phyloP scores from a whole-genome alignment of 2,329 filamentous ascomycete genomes.

The Talaromyces verruculosus region DNA sequence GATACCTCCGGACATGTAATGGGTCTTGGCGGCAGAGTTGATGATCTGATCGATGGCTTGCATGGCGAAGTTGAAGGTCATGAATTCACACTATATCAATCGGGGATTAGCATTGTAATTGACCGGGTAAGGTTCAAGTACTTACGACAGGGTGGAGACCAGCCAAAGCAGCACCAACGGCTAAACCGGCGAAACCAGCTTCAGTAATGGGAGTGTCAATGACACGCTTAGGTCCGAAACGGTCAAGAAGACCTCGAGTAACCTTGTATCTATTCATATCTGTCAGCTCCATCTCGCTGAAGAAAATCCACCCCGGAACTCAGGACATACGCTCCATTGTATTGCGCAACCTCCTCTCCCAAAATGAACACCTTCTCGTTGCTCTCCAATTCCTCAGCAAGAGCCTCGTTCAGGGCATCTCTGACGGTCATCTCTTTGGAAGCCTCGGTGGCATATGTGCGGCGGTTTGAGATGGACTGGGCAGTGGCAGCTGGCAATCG shows the following conservation, averaged over 20 bases:
- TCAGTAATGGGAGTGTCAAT: slow-evolving; percentile 99
- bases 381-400: slow-evolving; percentile 92
- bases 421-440: slow-evolving; percentile 93
- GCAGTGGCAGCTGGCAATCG: slow-evolving; percentile 52
- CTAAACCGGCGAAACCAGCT: slow-evolving; percentile 89
- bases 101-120: background rate
- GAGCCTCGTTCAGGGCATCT: slow-evolving; percentile 95
- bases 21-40: slow-evolving; percentile 98
- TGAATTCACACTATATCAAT: slow-evolving; percentile 81
- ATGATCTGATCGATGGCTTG: slow-evolving; percentile 99
- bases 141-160: slow-evolving; percentile 90
- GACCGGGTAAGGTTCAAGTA: slow-evolving; percentile 27
- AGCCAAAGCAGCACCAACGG: slow-evolving; percentile 90
- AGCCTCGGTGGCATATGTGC: slow-evolving; percentile 62
- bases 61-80: slow-evolving; percentile 99
- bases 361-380: slow-evolving; percentile 95
- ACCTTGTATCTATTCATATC: slow-evolving; percentile 75
- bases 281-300: slow-evolving; percentile 39
- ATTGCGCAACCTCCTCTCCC: slow-evolving; percentile 98
- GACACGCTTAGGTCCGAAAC: slow-evolving; percentile 94
- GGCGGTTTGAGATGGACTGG: slow-evolving; percentile 45
- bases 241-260: slow-evolving; percentile 94
- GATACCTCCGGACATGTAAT: slow-evolving; percentile 99
- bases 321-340: slow-evolving; percentile 79
- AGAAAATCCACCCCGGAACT: background rate